Evolutionary conservation across 2,329 filamentous ascomycete genomes (phyloP), one percentile per base, ranked within the genome.

Genomic region (Pleurostoma richardsiae): DNA sequence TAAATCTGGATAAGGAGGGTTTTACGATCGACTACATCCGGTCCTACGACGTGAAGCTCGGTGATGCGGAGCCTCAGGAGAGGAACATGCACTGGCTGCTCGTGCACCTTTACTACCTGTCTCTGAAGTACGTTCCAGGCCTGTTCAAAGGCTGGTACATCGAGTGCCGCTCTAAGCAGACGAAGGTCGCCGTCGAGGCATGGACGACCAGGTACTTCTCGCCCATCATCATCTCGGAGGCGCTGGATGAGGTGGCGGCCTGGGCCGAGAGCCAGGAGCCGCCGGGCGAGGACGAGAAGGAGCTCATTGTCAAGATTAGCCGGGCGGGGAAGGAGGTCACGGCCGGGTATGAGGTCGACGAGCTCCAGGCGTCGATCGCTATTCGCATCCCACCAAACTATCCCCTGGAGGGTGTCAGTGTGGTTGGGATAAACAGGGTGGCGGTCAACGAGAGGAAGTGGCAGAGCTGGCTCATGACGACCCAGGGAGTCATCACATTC

Each of bases 401-500:
- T 59, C 94, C 94, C 0, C 79, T 99, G 6, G 83, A 90, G 28
- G 77, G 80, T 2, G 88, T 95, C 2, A 74, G 80, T 6, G 90
- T 97, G 1, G 74, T 83, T 3, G 85, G 90, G 6, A 71, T 91
- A 26, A 89, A 86, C 56, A 85, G 92, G 10, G 90, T 97, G 2
- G 90, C 88, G 0, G 89, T 96, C 29, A 86, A 84, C 49, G 91
- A 97, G 60, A 85, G 85, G 65, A 95, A 94, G 62, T 99, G 94
- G 92, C 85, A 90, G 65, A 86, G 79, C 51, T 96, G 92, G 91
- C 76, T 96, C 51, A 78, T 89, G 59, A 90, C 85, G 6, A 92
- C 89, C 4, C 88, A 96, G 56, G 91, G 90, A 4, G 90, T 94
- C 40, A 96, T 99, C 57, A 92, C 89, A 39, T 95, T 97, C 61